Evolutionary conservation across 805 yeast species (phyloP), one percentile per base, ranked within the genome.

Genomic region (Ogataea trehaloabstinens): DNA sequence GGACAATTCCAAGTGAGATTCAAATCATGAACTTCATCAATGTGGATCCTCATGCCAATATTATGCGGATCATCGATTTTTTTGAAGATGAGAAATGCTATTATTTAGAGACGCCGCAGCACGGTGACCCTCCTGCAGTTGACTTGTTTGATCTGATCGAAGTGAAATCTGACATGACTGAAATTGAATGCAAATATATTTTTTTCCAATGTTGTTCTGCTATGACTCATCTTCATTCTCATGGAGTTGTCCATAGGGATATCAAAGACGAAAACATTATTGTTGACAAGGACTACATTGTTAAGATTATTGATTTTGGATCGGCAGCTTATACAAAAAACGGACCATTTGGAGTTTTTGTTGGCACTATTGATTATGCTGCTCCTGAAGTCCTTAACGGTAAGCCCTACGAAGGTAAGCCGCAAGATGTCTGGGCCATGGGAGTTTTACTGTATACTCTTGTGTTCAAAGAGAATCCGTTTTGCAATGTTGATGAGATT

Each of bases 281-380:
- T 52, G 85, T 91, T 36, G 96, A 90, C 53, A 80, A 80, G 40
- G 73, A 81, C 45, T 95, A 93, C 2, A 71, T 78, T 31, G 82
- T 87, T 37, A 90, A 89, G 58, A 68, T 91, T 45, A 91, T 91
- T 56, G 99, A 91, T 64, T 91, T 89, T 61, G 99, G 99, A 1
- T 83, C 95, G 34, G 95, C 98, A 1, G 96, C 97, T 0, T 88
- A 88, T 60, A 78, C 81, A 16, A 78, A 75, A 48, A 88, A 83
- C 65, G 98, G 97, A 0, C 98, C 98, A 4, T 93, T 91, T 64
- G 96, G 91, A 51, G 96, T 93, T 4, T 91, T 93, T 64, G 98
- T 93, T 2, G 99, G 99, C 2, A 93, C 99, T 0, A 81, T 93
- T 31, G 97, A 93, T 61, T 93, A 91, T 61, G 98, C 98, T 1